A percentile compares a stretch with the other conserved stretches of the same genome.
These are phyloP conservation scores for Saccharomycopsis guyanensis DNA, from an alignment of 805 yeast species.

Conservation along the genomic window DNA sequence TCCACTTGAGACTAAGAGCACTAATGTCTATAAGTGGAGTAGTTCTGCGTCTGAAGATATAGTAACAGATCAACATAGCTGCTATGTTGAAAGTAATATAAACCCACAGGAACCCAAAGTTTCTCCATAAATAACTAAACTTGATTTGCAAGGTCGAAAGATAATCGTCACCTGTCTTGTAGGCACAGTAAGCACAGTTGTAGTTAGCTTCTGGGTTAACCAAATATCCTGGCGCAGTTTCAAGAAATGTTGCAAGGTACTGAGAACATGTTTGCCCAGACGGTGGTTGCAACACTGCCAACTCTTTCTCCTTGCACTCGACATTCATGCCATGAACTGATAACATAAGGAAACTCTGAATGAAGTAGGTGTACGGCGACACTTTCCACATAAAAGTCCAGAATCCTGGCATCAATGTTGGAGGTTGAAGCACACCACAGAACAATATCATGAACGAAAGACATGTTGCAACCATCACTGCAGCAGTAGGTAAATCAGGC, in stretches of 20 bases:
- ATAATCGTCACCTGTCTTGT: conserved; percentile 26
- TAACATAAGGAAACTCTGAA: conserved; percentile 35
- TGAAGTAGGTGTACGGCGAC: conserved; percentile 43
- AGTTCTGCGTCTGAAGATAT: conserved; percentile 32
- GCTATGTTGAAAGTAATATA: conserved; percentile 34
- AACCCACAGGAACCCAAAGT: conserved; percentile 48
- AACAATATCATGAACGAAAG: conserved; percentile 30
- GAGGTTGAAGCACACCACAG: conserved; percentile 40
- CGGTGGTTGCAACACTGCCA: conserved; percentile 34
- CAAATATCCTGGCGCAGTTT: conserved; percentile 40
- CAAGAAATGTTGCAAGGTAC: conserved; percentile 32
- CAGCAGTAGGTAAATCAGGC: conserved; percentile 37
- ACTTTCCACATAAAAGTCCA: conserved; percentile 42
- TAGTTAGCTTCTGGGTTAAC: conserved; percentile 32
- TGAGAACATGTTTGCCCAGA: conserved; percentile 43
- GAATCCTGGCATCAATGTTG: conserved; percentile 37
- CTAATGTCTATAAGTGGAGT: too few relatives aligned
- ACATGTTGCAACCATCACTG: conserved; percentile 33
- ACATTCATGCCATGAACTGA: conserved; percentile 34
- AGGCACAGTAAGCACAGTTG: conserved; percentile 36
- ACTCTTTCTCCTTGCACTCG: conserved; percentile 32
- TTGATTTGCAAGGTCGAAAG: conserved; percentile 31
- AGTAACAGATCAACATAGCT: conserved; percentile 34
- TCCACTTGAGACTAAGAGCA: too few relatives aligned
- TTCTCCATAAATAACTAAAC: conserved; percentile 55